Evolutionary conservation across 139 green algal genomes (phyloP), one percentile per base, ranked within the genome.

Genomic region (Volvox africanus): DNA sequence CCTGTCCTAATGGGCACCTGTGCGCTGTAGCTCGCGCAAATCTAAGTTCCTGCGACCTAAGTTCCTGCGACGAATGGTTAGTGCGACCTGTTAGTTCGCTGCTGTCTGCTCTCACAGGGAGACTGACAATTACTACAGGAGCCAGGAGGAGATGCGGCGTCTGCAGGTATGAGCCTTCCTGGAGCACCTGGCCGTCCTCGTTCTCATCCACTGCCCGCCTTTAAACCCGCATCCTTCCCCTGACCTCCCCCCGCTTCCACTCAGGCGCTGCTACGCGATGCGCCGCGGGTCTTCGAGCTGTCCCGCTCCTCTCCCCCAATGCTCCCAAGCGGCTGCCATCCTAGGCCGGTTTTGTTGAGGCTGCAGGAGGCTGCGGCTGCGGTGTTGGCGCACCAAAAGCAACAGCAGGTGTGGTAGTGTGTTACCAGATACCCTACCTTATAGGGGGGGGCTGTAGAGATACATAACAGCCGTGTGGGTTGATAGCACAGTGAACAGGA

Each of bases 101-200:
- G 44, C 44, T 55, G 44, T 55, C 5, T 55, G 44, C 9, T 5
- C 44, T 9, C 9, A 73, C 62, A 91, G 89, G 81, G 97, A 98
- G 87, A 86, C 93, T 62, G 87, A 96, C 0, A 93, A 95, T 44
- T 97, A 97, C 93, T n/a, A 94, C 22, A 44, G 61, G 17, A 94
- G 92, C 68, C 86, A 92, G 69, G 88, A 96, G 61, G 87, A 88
- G 65, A 91, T 82, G 69, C 17, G 22, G 21, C 71, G 36, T 9
- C 67, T 94, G 75, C 92, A 94, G 84, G 84, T 81, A 71, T 9
- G 89, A 6, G 32, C 26, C 17, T 21, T n/a, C 18, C 32, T n/a
- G n/a, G n/a, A n/a, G n/a, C n/a, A n/a, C n/a, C n/a, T 19, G 28
- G 73, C 73, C 73, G 24, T 80, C 26, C 73, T 6, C 44, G 44